Base-by-base conservation (phyloP, 1,284 basidiomycete genomes). In the Tilletia horrida region DNA sequence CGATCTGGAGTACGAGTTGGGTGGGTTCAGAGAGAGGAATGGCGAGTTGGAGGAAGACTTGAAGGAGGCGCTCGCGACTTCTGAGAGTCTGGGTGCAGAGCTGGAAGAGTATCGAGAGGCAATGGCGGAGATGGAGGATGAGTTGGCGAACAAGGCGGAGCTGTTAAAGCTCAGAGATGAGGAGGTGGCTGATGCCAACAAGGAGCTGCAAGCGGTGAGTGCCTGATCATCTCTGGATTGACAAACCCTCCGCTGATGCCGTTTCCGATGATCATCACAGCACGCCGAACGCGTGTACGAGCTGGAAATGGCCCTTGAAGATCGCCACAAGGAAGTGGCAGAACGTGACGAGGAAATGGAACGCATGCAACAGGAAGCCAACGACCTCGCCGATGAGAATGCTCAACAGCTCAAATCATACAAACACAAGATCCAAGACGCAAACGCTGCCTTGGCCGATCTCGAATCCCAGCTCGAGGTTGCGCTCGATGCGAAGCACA, bases 151-250 rank as follows among this genome's bases (percentile, higher is more conserved):
- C 27, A 70, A 69, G 43, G 70, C 66, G 21, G 75, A 73, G 45
- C 66, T 73, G 0, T 69, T 76, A 31, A 70, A 77, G 23, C 62
- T 68, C 43, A 73, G 68, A 57, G 81, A 81, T 21, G 77, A 70
- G 16, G 85, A 86, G 64, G 78, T 86, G 6, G 80, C 82, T 3
- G 80, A 82, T 23, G 80, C 83, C n/a, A 85, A 85, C 71, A 82
- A 84, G 67, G 84, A 91, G 48, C 88, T 92, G 66, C 86, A 70
- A 23, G 85, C 23, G 86, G 87, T 48, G 89, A 91, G 77, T 43
- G 23, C 6, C n/a, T 42, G 11, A 21, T 29, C 44, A 11, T 23
- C 23, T 59, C 6, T 27, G 35, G 6, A 40, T 40, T 40, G 35
- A 40, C 35, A n/a, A n/a, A n/a, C n/a, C n/a, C n/a, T n/a, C 16